Percentiles rank a stretch among this genome's conserved stretches.
Conservation (phyloP, 495 filamentous ascomycete genomes). For the Xylaria flabelliformis region DNA sequence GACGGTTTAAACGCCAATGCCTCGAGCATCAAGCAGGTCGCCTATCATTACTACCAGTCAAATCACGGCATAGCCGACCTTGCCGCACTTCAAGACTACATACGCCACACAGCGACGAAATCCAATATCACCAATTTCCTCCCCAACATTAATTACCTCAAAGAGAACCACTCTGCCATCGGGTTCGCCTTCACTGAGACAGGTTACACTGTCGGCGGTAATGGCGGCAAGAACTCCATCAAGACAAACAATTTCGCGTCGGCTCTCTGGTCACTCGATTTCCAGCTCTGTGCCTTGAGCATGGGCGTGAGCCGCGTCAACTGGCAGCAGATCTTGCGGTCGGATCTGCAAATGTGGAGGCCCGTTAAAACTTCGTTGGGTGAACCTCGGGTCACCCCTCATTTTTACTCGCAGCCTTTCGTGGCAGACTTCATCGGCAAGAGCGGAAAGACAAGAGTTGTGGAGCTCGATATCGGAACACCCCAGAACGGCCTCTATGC, state of each 20-base stretch:
- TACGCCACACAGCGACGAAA: conserved; percentile 4
- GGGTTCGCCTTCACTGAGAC: conserved; percentile 4
- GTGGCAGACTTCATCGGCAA: conserved; percentile 30
- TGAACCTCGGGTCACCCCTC: not conserved
- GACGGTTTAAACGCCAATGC: not conserved
- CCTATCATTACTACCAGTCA: not conserved
- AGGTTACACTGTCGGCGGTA: not conserved
- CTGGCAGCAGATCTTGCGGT: conserved; percentile 7
- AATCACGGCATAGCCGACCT: not conserved
- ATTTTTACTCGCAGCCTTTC: conserved; percentile 31
- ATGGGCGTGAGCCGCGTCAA: conserved; percentile 27
- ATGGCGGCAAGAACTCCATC: not conserved
- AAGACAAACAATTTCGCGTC: conserved; percentile 25
- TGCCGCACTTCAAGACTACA: not conserved
- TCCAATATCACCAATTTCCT: not conserved
- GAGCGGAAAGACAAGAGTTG: conserved; percentile 28
- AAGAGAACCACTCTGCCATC: conserved; percentile 5
- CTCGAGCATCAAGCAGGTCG: conserved; percentile 8
- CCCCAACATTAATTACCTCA: not conserved
- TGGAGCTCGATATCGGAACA: conserved; percentile 16
- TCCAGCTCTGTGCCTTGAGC: conserved; percentile 27
- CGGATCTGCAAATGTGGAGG: conserved; percentile 2
- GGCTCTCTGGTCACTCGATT: conserved; percentile 30
- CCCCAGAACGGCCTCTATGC: not conserved
- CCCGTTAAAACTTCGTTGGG: not conserved